Evolutionary conservation across 2,329 filamentous ascomycete genomes (phyloP), one percentile per base, ranked within the genome.

Genomic region (Colletotrichum melonis): DNA sequence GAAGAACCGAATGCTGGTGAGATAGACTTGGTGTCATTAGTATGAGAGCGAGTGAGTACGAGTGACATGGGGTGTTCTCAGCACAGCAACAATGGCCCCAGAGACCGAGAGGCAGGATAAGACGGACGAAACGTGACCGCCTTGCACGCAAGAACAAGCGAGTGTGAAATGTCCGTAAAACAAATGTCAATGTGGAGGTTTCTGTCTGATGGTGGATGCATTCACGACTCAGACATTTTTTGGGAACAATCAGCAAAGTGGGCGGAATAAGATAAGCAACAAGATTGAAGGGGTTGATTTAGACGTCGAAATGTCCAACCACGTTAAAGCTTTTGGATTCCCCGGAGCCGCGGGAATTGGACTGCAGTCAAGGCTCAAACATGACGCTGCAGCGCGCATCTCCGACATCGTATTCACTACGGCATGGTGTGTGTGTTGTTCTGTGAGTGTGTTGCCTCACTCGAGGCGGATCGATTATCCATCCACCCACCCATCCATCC

Each of bases 191-290:
- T 11, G 38, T 49, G 24, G 38, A 28, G 14, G 35, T 42, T 42
- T 16, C 38, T 42, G 49, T 46, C 42, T n/a, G 57, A 8, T 26
- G 38, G 69, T 72, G 64, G 65, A 59, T 63, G 65, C 65, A 72
- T 63, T 49, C 70, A 73, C 70, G 59, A 69, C 66, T 73, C 70
- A 69, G 65, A 56, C 65, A 59, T 16, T 52, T 26, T 57, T 55
- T 62, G 54, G 12, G 16, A 19, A 59, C 64, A 69, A 72, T 64
- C 49, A 68, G 26, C 49, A 49, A 30, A 55, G 66, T 73, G 58
- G 69, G 30, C 54, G 49, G 42, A 54, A 28, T 59, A 30, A 65
- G 68, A 65, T 57, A 56, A 69, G 60, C 55, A 69, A 69, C 30
- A 58, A 72, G 59, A 72, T 65, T 49, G 55, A 70, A 73, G 55